Base-by-base conservation (phyloP, 306 rosid species). In the Lathyrus tuberosus region DNA sequence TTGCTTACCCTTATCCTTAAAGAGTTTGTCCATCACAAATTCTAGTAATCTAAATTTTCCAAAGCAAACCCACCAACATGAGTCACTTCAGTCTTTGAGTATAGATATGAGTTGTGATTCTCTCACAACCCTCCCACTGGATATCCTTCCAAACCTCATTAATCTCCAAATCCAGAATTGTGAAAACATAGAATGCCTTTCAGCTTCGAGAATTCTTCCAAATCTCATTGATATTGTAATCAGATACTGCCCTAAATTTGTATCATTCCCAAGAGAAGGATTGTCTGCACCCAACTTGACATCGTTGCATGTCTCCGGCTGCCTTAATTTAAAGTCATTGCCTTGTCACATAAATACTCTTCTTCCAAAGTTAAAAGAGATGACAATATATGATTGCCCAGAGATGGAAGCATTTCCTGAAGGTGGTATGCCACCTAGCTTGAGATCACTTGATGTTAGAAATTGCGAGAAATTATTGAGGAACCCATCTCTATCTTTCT, bases 291-390 rank as follows among this genome's bases (percentile, higher is more conserved):
- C 76, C 40, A 44, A 9, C 48, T 71, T 59, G 49, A 12, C 0
- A 4, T 0, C 0, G 9, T 9, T 58, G 18, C 0, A 0, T 1
- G 10, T 63, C 51, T 0, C 0, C 13, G 2, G 2, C 0, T 62
- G 68, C 3, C 0, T 5, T 22, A 62, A 20, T 3, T 40, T 62
- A 20, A 62, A 62, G 35, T 62, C 68, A 62, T 41, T 40, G 10
- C 68, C 68, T 62, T 41, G 52, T 62, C 68, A 12, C 33, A 7
- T 12, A 30, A 57, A 57, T 57, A 57, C 5, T 57, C 63, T 57
- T 57, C 41, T 28, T 18, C 63, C 63, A 3, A 62, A 62, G 52
- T 62, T 40, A 41, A 3, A 62, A n/a, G n/a, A n/a, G n/a, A n/a
- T n/a, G n/a, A n/a, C n/a, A n/a, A n/a, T n/a, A n/a, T n/a, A n/a